Evolutionary conservation across 441 rosid species (phyloP), one percentile per base, ranked within the genome.

Genomic region (Croton setiger): DNA sequence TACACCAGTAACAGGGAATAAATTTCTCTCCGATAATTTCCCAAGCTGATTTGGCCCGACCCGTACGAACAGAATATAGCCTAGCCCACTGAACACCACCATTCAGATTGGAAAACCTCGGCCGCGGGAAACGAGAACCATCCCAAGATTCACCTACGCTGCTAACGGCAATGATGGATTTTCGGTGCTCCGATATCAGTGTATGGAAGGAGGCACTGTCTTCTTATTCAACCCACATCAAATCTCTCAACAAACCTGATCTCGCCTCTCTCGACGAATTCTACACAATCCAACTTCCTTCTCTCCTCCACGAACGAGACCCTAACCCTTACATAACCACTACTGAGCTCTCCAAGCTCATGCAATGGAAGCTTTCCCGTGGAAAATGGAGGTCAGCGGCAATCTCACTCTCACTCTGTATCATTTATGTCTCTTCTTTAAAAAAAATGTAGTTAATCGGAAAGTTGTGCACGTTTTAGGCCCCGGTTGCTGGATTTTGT

Each of bases 321-420:
- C 96, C 97, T 85, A 82, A 76, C 64, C 96, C 96, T 36, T 72
- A 82, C 84, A 71, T 93, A 76, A 84, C 90, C 80, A 81, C 80
- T 43, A 49, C 86, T 23, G 97, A 93, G 77, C 96, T 93, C 78
- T 81, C 89, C 66, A 80, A 80, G 72, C 89, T 91, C 76, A 85
- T 93, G 93, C 82, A 77, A 56, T 93, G 98, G 96, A 91, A 93
- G 76, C 97, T 89, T 75, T 75, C 93, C 21, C 97, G 98, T 35
- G 96, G 96, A 0, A 93, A 93, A 72, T 93, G 96, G 95, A 82
- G 97, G 94, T 90, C 63, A 33, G 18, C 5, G 6, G n/a, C 31
- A 27, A 27, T 27, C 31, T 45, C n/a, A 49, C 5, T 41, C 64
- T 64, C 37, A 17, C 35, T 49, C 20, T 68, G 52, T 15, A 51